A percentile compares a stretch with the other conserved stretches of the same genome.
Evolutionary conservation across 306 rosid species (phyloP).

Genomic region (Hippophae tibetana): DNA sequence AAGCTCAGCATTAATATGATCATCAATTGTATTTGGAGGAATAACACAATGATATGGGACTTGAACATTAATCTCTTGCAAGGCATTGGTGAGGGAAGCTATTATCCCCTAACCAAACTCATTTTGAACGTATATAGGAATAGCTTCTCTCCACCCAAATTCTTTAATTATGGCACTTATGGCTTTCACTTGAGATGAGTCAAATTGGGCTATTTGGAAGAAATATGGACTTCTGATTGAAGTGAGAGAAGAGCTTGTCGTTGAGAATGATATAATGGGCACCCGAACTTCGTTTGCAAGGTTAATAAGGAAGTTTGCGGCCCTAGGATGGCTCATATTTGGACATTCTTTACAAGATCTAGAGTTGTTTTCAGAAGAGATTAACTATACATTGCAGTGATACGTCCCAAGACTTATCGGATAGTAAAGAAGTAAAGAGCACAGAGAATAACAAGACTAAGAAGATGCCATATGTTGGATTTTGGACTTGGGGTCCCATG

Average conservation of each 20-base stretch:
- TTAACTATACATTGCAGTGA: too few species aligned
- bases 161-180: conserved; percentile 15
- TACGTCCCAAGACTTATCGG: too few species aligned
- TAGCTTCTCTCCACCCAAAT: conserved; percentile 23
- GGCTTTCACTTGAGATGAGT: conserved; percentile 20
- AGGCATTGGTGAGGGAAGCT: conserved; percentile 17
- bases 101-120: conserved; percentile 9
- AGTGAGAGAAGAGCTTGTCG: conserved; percentile 24
- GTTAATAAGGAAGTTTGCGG: conserved; percentile 15
- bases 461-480: too few species aligned
- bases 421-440: too few species aligned
- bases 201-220: conserved; percentile 11
- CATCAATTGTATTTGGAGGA: conserved; percentile 9
- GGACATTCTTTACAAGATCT: conserved; percentile 35
- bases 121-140: conserved; percentile 14
- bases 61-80: conserved; percentile 11
- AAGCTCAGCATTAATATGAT: conserved; percentile 11
- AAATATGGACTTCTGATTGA: conserved; percentile 16
- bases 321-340: conserved; percentile 40
- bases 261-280: conserved; percentile 29
- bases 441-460: too few species aligned
- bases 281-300: conserved; percentile 27
- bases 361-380: conserved; percentile 14
- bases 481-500: too few species aligned
- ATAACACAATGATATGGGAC: conserved; percentile 16